Conservation (phyloP, 345 rosid genomes). For the Toxicodendron radicans region DNA sequence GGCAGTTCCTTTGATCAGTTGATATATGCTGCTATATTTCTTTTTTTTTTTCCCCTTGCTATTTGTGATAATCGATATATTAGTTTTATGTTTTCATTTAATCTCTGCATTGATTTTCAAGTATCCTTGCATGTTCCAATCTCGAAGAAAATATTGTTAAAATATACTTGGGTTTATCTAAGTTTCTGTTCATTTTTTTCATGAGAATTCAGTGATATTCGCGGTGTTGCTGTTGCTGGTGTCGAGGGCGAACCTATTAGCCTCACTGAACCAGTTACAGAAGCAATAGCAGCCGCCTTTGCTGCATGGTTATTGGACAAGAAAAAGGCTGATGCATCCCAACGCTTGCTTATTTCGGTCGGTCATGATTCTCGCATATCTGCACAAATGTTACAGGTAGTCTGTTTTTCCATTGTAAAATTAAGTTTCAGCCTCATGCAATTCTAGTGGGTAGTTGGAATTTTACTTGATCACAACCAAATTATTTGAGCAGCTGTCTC, state of each 20-base stretch:
- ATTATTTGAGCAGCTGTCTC: no score
- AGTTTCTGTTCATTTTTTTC: constrained; percentile 5
- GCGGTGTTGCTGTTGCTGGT: constrained; percentile 91
- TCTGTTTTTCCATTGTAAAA: constrained; percentile 8
- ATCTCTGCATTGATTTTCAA: constrained; percentile 8
- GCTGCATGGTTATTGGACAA: constrained; percentile 79
- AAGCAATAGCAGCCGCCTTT: constrained; percentile 95
- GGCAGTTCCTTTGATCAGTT: background rate
- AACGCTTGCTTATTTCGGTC: constrained; percentile 57
- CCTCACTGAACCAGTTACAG: constrained; percentile 79
- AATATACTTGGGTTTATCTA: background rate
- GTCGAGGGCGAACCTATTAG: constrained; percentile 90
- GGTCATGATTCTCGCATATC: constrained; percentile 99
- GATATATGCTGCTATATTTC: no score
- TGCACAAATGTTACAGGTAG: constrained; percentile 69
- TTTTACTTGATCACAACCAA: background rate
- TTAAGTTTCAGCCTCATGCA: constrained; percentile 1
- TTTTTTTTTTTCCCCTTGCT: background rate
- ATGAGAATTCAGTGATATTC: constrained; percentile 66
- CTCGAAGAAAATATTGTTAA: constrained; percentile 5
- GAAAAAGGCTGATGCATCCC: constrained; percentile 51
- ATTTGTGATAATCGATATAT: background rate
- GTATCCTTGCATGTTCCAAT: background rate
- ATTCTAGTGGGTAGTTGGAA: background rate
- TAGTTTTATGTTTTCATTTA: background rate